Base-by-base conservation (phyloP, 1,284 basidiomycete genomes). In the Ganoderma multipileum region DNA sequence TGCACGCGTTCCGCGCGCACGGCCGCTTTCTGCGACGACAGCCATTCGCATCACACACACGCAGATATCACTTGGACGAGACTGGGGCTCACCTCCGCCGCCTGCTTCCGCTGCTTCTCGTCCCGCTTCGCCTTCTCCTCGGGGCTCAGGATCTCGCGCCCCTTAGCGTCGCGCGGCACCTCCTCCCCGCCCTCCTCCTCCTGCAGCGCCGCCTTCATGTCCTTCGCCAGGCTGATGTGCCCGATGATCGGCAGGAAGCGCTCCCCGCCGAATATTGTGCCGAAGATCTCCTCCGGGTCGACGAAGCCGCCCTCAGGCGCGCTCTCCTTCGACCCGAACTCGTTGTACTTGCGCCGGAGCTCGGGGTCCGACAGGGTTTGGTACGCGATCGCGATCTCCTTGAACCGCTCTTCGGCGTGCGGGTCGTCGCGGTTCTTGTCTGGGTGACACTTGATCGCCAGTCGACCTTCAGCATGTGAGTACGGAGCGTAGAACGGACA, bases 141-240 rank as follows among this genome's bases (percentile, higher is more conserved):
- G 2, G 95, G 93, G 18, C 89, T 89, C 57, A 98, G 73, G 5
- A 93, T 88, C 70, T 89, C 89, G 69, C 86, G 83, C 0, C 91
- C 91, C 75, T 92, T 94, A 39, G 87, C 86, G 77, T 91, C 91
- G 63, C 85, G 83, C 68, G 80, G 77, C 54, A 83, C 82, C 61
- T 78, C 79, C 73, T 77, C 78, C 1, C 68, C 77, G 26, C 94
- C 92, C 62, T 94, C 94, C 20, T 95, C 96, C 76, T 97, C 94
- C 78, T 99, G 97, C 77, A 99, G 84, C 6, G 96, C 97, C 7
- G 95, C 90, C 83, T 99, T 99, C 98, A 99, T 99, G 76, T 99
- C 97, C 75, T 89, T 89, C 41, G 96, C 97, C 74, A 96, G 83
- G 65, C 91, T 93, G 74, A 95, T 92, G 65, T 91, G 86, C 12